phyloP scores from a whole-genome alignment of 75 land plant species.

The Cunninghamia lanceolata region DNA sequence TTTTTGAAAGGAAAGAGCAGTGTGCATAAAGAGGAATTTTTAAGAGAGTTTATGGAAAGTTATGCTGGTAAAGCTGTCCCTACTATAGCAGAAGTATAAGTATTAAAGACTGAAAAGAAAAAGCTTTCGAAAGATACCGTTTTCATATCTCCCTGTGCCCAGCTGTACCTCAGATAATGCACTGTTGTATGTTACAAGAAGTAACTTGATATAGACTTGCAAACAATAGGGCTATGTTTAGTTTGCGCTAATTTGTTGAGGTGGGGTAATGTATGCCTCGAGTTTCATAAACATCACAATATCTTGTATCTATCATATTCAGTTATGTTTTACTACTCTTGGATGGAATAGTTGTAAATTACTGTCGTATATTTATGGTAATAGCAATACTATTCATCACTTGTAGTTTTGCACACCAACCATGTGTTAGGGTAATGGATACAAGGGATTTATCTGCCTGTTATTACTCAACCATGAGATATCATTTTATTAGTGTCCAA shows the following conservation, averaged over 20 bases:
- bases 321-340: background rate
- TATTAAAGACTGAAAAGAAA: background rate
- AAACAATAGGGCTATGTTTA: too few species aligned
- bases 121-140: too few species aligned
- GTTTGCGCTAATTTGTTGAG: too few species aligned
- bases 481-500: background rate
- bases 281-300: too few species aligned
- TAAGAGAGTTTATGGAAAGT: background rate
- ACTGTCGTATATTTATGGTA: background rate
- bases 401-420: background rate
- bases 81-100: background rate
- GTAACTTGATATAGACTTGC: too few species aligned
- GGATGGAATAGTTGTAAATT: background rate
- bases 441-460: background rate
- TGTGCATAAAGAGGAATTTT: background rate
- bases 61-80: background rate
- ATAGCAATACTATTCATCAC: background rate
- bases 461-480: background rate
- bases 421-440: background rate
- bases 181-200: too few species aligned
- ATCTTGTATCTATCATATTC: too few species aligned
- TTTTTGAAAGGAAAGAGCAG: conserved; percentile 15
- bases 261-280: too few species aligned
- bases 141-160: too few species aligned
- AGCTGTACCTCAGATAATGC: too few species aligned